These are phyloP conservation scores for Noccaea bulbosa DNA, from an alignment of 345 rosid species.

Conservation along the genomic window DNA sequence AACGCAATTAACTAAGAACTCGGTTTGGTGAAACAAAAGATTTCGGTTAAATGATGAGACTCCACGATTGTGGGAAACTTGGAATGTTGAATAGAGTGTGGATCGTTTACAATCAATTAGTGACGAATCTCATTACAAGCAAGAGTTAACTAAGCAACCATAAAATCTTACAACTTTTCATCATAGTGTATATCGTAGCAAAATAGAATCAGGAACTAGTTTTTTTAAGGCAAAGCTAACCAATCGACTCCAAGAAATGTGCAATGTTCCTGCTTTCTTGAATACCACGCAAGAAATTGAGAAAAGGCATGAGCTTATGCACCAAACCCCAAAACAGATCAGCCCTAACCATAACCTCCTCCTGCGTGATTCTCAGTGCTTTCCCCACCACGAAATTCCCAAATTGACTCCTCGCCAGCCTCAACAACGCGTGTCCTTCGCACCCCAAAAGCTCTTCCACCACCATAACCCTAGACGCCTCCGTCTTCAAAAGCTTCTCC, in stretches of 20 bases:
- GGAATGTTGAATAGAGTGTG: background rate
- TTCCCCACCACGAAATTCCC: slow-evolving; percentile 32
- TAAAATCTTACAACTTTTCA: background rate
- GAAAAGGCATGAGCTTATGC: slow-evolving; percentile 11
- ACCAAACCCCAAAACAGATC: slow-evolving; percentile 20
- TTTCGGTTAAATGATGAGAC: background rate
- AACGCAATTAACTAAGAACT: background rate
- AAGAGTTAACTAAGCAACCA: background rate
- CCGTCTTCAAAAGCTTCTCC: slow-evolving; percentile 9
- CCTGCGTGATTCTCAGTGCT: background rate
- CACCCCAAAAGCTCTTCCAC: slow-evolving; percentile 14
- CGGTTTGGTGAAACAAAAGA: background rate
- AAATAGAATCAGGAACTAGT: background rate
- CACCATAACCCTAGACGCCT: background rate
- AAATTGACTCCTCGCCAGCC: slow-evolving; percentile 26
- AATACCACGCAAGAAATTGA: slow-evolving; percentile 1
- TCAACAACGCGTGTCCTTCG: background rate
- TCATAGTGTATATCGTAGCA: background rate
- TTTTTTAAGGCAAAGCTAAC: background rate
- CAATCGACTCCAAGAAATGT: background rate
- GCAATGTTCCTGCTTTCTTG: slow-evolving; percentile 12
- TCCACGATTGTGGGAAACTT: background rate
- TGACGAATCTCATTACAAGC: slow-evolving; percentile 5
- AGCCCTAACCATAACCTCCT: background rate
- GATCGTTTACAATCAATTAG: background rate